Evolutionary conservation across 805 yeast species (phyloP).

Genomic region (Millerozyma acaciae): DNA sequence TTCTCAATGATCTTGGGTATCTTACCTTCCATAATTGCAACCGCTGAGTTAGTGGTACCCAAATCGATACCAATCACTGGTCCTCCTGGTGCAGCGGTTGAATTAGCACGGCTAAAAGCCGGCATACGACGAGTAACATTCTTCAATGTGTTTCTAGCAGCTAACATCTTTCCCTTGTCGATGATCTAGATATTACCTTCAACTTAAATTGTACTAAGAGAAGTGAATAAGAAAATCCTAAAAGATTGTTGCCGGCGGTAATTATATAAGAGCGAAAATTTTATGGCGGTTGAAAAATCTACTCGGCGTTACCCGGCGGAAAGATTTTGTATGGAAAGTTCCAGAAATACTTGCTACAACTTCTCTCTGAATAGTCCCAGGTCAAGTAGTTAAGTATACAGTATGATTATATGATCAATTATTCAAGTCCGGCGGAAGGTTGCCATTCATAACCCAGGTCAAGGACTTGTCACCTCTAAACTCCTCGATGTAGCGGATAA

Average conservation of each 20-base stretch:
- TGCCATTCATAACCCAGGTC: conserved; percentile 47
- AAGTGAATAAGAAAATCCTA: conserved; percentile 1
- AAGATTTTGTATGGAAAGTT: conserved; percentile 7
- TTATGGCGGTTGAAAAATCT: neutral
- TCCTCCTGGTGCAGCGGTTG: conserved; percentile 35
- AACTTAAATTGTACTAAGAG: conserved; percentile 1
- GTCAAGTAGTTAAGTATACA: too few relatives aligned
- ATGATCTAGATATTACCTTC: neutral
- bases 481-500: conserved; percentile 37
- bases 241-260: conserved; percentile 5
- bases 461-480: conserved; percentile 40
- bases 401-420: conserved; percentile 4
- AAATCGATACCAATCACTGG: conserved; percentile 81
- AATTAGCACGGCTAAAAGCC: conserved; percentile 25
- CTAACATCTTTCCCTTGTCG: conserved; percentile 36
- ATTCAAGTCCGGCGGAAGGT: conserved; percentile 33
- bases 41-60: conserved; percentile 90
- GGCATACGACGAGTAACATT: conserved; percentile 35
- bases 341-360: conserved; percentile 7
- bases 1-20: conserved; percentile 76
- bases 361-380: too few relatives aligned
- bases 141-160: conserved; percentile 39
- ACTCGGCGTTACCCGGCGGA: conserved; percentile 10
- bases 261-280: conserved; percentile 8
- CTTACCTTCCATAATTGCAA: conserved; percentile 78